A percentile compares a stretch with the other conserved stretches of the same genome.
Evolutionary conservation across 768 basidiomycete species (phyloP).

Genomic region (Xerocomellus dryophilus): DNA sequence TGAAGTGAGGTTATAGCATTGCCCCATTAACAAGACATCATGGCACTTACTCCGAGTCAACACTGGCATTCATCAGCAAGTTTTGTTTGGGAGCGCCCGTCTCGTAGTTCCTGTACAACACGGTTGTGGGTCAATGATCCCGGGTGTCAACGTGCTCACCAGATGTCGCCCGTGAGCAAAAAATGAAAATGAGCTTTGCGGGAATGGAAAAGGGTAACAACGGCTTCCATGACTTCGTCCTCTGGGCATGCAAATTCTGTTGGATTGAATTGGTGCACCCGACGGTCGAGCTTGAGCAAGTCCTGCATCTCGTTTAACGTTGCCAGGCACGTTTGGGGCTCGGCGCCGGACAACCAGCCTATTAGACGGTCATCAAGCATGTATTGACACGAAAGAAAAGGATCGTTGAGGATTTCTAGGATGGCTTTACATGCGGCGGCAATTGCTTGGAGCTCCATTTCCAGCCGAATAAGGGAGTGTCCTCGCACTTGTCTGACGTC

Average conservation of each 20-base stretch:
- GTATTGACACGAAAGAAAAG: background rate
- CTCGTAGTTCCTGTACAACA: background rate
- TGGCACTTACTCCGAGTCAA: background rate
- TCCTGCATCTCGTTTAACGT: background rate
- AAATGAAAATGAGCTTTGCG: background rate
- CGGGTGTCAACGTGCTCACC: background rate
- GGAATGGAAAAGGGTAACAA: background rate
- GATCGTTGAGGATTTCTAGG: background rate
- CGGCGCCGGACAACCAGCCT: background rate
- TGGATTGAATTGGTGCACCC: background rate
- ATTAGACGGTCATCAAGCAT: background rate
- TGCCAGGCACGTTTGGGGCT: background rate
- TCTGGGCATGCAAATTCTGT: background rate
- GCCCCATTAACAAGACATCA: background rate
- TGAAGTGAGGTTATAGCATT: no score
- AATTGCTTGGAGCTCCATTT: background rate
- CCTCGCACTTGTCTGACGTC: background rate
- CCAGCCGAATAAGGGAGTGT: background rate
- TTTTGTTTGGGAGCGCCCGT: background rate
- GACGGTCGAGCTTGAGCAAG: background rate
- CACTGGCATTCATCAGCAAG: background rate
- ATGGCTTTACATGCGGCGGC: background rate
- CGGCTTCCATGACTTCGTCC: background rate
- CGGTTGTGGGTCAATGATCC: background rate
- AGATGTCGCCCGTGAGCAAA: background rate